Conservation (phyloP, 176 grass and related monocot genomes). For the Luzula sylvatica region DNA sequence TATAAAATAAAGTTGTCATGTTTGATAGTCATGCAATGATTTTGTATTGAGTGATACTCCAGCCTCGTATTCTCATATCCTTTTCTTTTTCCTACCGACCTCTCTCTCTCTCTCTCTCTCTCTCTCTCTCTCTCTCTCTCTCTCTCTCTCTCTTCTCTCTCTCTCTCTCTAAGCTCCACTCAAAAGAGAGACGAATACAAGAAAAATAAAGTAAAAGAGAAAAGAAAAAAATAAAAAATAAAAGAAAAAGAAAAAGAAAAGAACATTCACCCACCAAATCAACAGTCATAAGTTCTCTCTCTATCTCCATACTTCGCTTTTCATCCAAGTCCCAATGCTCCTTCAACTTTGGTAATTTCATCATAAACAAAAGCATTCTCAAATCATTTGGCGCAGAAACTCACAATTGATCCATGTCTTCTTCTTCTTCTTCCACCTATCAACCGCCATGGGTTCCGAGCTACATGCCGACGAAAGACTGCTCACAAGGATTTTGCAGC, state of each 20-base stretch:
- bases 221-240: conserved; percentile 18
- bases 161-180: not conserved
- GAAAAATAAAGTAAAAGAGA: conserved; percentile 9
- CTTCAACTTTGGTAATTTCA: conserved; percentile 1
- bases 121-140: conserved; percentile 2
- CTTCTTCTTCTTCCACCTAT: conserved; percentile 10
- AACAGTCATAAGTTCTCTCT: not conserved
- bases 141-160: conserved; percentile 4
- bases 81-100: too few relatives aligned
- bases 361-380: conserved; percentile 16
- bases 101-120: not conserved
- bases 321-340: conserved; percentile 32
- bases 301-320: conserved; percentile 45
- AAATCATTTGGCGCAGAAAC: conserved; percentile 30
- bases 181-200: conserved; percentile 10
- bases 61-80: too few relatives aligned
- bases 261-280: conserved; percentile 35
- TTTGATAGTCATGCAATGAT: too few relatives aligned
- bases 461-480: conserved; percentile 58
- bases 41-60: too few relatives aligned
- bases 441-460: conserved; percentile 61
- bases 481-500: conserved; percentile 89
- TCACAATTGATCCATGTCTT: conserved; percentile 28
- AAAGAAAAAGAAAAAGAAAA: conserved; percentile 30
- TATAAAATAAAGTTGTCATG: too few relatives aligned